A percentile compares a stretch with the other conserved stretches of the same genome.
These are phyloP conservation scores for Penicillium soppii DNA, from an alignment of 495 filamentous ascomycete species.

Conservation along the genomic window DNA sequence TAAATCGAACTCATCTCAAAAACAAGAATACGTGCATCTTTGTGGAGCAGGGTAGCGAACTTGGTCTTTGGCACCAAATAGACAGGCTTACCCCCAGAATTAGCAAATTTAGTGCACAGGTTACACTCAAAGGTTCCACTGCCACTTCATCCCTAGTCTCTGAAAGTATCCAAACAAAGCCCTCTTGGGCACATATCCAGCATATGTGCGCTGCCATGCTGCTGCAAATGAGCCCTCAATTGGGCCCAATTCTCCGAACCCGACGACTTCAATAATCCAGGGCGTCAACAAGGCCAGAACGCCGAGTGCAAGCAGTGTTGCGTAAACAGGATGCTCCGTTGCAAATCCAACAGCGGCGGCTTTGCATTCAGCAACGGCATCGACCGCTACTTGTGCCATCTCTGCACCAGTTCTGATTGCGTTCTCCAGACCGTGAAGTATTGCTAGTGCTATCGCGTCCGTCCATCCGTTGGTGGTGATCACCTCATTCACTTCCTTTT, in stretches of 20 bases:
- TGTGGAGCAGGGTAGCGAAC: too few relatives aligned
- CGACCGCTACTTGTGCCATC: constrained; percentile 31
- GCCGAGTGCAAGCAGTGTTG: constrained; percentile 51
- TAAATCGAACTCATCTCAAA: too few relatives aligned
- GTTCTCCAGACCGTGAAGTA: constrained; percentile 31
- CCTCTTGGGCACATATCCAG: constrained; percentile 44
- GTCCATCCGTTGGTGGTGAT: constrained; percentile 35
- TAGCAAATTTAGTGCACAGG: too few relatives aligned
- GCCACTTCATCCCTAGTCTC: constrained; percentile 49
- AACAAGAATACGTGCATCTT: too few relatives aligned
- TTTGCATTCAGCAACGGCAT: constrained; percentile 31
- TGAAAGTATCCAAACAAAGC: constrained; percentile 54
- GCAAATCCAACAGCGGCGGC: constrained; percentile 35
- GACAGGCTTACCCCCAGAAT: too few relatives aligned
- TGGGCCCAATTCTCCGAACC: constrained; percentile 50
- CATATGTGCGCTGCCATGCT: constrained; percentile 41
- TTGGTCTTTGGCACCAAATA: too few relatives aligned
- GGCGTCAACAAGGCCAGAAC: constrained; percentile 45
- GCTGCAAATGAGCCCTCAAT: constrained; percentile 48
- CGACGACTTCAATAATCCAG: constrained; percentile 44
- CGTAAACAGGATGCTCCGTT: constrained; percentile 43
- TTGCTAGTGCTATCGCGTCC: constrained; percentile 32
- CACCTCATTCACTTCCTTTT: constrained; percentile 8
- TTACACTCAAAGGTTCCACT: constrained; percentile 1
- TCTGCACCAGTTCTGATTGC: constrained; percentile 27